Evolutionary conservation across 2,329 filamentous ascomycete species (phyloP).

Genomic region (Simplicillium aogashimaense): DNA sequence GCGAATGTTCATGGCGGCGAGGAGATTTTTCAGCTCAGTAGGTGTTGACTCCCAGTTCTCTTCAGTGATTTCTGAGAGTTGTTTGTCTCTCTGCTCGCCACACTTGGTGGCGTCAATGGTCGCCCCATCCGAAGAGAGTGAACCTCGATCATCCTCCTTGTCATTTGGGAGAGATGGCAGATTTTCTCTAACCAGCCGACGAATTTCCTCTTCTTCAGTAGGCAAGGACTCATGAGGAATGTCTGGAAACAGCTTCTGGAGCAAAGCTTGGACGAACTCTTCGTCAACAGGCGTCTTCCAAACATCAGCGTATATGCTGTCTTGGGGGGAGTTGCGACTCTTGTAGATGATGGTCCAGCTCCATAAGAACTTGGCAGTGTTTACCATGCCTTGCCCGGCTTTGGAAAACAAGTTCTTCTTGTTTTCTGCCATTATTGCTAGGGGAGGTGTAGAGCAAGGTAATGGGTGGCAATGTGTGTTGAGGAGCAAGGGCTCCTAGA

Average conservation of each 20-base stretch:
- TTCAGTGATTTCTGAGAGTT: constrained; percentile 4
- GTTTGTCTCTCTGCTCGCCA: constrained; percentile 1
- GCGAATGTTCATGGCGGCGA: constrained; percentile 8
- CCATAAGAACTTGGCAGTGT: constrained; percentile 7
- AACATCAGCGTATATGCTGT: constrained; percentile 7
- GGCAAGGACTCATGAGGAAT: constrained; percentile 6
- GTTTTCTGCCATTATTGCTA: too few relatives aligned
- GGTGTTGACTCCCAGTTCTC: constrained; percentile 9
- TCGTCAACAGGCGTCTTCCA: constrained; percentile 5
- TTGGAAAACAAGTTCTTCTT: too few relatives aligned
- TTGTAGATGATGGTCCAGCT: constrained; percentile 11
- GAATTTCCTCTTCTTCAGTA: constrained; percentile 6
- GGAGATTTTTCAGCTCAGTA: constrained; percentile 1
- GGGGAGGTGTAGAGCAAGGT: too few relatives aligned
- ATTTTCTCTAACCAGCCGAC: constrained; percentile 5
- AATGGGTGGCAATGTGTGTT: too few relatives aligned
- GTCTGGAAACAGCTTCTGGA: constrained; percentile 4
- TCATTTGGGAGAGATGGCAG: neutral
- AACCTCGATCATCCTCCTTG: neutral
- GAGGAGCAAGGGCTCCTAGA: too few relatives aligned
- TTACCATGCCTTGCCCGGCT: too few relatives aligned
- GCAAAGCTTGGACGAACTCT: constrained; percentile 1
- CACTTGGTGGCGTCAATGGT: neutral
- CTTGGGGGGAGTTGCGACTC: constrained; percentile 9
- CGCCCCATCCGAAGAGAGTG: neutral